These are phyloP conservation scores for Coelastrella sp. DNA, from an alignment of 139 green algal genomes.

Conservation along the genomic window DNA sequence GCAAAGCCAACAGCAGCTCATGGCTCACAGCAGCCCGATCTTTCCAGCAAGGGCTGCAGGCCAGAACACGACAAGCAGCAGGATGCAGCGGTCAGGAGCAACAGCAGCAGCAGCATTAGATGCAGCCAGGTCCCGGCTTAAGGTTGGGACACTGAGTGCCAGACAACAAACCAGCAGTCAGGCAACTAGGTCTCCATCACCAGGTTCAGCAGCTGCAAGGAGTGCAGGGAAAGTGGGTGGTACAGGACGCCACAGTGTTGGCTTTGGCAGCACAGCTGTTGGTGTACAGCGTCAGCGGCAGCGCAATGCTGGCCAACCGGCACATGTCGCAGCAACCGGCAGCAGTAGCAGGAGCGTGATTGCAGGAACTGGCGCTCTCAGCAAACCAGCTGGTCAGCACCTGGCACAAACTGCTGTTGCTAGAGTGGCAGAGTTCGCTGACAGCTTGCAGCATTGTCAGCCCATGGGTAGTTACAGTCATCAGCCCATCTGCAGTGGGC, in stretches of 20 bases:
- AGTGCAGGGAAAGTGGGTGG: too few species aligned
- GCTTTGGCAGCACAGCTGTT: too few species aligned
- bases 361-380: background rate
- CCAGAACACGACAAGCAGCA: background rate
- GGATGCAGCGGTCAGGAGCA: background rate
- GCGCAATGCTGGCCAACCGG: too few species aligned
- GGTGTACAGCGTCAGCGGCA: background rate
- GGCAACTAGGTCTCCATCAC: too few species aligned
- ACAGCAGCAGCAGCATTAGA: background rate
- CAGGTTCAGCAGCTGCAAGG: too few species aligned
- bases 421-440: background rate
- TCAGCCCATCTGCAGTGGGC: too few species aligned
- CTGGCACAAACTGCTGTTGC: background rate
- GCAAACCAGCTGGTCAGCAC: background rate
- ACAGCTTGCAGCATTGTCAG: background rate
- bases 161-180: background rate
- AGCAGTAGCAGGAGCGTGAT: background rate
- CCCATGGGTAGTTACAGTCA: background rate
- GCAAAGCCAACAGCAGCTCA: conserved; percentile 30
- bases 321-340: background rate
- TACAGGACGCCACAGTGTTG: too few species aligned
- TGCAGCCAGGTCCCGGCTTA: background rate
- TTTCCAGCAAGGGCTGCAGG: background rate
- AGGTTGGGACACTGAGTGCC: background rate
- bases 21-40: background rate